Evolutionary conservation across 1,284 basidiomycete genomes (phyloP).

Genomic region (Naganishia liquefaciens): DNA sequence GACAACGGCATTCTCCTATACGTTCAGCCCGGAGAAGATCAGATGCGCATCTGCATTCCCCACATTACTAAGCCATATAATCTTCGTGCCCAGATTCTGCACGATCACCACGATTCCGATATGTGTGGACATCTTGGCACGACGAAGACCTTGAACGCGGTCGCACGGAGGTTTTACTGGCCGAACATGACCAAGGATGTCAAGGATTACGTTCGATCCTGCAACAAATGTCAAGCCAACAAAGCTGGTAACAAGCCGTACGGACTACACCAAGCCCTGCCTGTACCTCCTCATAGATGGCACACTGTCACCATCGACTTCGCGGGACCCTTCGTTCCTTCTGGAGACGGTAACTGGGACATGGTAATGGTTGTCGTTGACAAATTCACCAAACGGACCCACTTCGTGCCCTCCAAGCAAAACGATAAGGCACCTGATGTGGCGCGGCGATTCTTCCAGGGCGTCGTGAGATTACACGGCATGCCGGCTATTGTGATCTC

Average conservation of each 20-base stretch:
- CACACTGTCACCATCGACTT: constrained; percentile 56
- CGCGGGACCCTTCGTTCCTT: constrained; percentile 54
- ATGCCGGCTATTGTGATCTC: constrained; percentile 54
- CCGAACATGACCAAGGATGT: constrained; percentile 7
- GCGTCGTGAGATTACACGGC: constrained; percentile 55
- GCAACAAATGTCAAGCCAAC: constrained; percentile 9
- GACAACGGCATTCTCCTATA: constrained; percentile 2
- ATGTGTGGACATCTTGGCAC: not conserved
- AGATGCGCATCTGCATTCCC: constrained; percentile 4
- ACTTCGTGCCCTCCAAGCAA: constrained; percentile 46
- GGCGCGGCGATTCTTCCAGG: constrained; percentile 54
- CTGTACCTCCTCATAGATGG: constrained; percentile 52
- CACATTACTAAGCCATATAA: not conserved
- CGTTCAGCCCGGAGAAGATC: not conserved
- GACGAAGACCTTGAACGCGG: constrained; percentile 15
- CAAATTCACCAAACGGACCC: constrained; percentile 51
- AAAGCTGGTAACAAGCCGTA: constrained; percentile 37
- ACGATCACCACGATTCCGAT: constrained; percentile 18
- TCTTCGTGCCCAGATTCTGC: constrained; percentile 3
- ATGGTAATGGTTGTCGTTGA: constrained; percentile 53
- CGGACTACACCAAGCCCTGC: constrained; percentile 49
- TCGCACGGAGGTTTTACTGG: constrained; percentile 15
- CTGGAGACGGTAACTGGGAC: constrained; percentile 47
- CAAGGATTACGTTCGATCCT: constrained; percentile 19
- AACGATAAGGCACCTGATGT: constrained; percentile 50